Evolutionary conservation across 1,284 basidiomycete genomes (phyloP).

Genomic region (Moesziomyces sp.): DNA sequence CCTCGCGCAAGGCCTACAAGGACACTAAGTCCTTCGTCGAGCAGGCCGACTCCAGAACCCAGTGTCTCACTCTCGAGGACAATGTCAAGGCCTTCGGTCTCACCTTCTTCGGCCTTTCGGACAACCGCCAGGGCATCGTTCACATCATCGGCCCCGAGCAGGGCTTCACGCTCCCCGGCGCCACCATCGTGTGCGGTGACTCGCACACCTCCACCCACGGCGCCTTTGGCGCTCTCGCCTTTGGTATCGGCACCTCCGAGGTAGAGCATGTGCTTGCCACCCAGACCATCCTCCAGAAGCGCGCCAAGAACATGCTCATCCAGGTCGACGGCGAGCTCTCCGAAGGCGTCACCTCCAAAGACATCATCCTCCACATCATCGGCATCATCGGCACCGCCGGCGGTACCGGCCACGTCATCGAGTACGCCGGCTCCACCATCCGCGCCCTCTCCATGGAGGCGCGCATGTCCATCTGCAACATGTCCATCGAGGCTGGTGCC

Average conservation of each 20-base stretch:
- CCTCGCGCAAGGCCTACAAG: slow-evolving; percentile 59
- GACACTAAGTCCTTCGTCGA: slow-evolving; percentile 65
- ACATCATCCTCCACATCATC: slow-evolving; percentile 66
- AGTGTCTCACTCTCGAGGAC: slow-evolving; percentile 65
- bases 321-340: slow-evolving; percentile 64
- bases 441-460: slow-evolving; percentile 64
- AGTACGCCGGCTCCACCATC: slow-evolving; percentile 64
- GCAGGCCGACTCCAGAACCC: slow-evolving; percentile 63
- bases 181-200: slow-evolving; percentile 67
- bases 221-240: slow-evolving; percentile 66
- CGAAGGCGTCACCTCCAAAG: slow-evolving; percentile 65
- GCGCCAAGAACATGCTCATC: slow-evolving; percentile 66
- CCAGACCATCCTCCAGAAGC: slow-evolving; percentile 66
- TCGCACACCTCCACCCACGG: slow-evolving; percentile 67
- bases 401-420: slow-evolving; percentile 65
- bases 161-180: slow-evolving; percentile 65
- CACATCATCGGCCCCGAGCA: slow-evolving; percentile 67
- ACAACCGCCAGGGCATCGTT: slow-evolving; percentile 66
- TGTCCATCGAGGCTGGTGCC: slow-evolving; percentile 67
- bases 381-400: slow-evolving; percentile 67
- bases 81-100: slow-evolving; percentile 66
- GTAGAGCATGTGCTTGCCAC: slow-evolving; percentile 67
- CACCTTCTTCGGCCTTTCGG: slow-evolving; percentile 66
- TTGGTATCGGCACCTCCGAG: slow-evolving; percentile 67
- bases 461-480: slow-evolving; percentile 67